A percentile compares a stretch with the other conserved stretches of the same genome.
Conservation (phyloP, 495 filamentous ascomycete species). For the Xylaria intraflava region DNA sequence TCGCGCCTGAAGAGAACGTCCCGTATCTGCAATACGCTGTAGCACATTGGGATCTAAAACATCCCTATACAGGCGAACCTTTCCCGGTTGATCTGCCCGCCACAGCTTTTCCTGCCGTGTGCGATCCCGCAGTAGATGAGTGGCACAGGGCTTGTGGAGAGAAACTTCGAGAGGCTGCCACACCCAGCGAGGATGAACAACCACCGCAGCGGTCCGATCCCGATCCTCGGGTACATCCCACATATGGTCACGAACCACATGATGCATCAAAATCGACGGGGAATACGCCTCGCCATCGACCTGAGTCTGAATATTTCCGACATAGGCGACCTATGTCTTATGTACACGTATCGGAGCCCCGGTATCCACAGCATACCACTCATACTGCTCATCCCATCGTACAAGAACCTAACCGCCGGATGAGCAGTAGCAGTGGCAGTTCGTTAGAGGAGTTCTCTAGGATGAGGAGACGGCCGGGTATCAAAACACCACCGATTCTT, state of each 20-base stretch:
- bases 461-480: constrained; percentile 24
- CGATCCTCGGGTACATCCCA: constrained; percentile 19
- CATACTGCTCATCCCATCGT: constrained; percentile 9
- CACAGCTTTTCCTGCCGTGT: constrained; percentile 63
- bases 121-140: constrained; percentile 68
- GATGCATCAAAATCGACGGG: constrained; percentile 6
- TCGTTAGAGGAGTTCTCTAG: constrained; percentile 21
- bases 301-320: constrained; percentile 27
- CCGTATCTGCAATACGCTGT: constrained; percentile 78
- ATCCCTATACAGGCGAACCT: constrained; percentile 60
- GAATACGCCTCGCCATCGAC: constrained; percentile 13
- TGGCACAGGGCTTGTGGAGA: constrained; percentile 75
- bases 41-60: constrained; percentile 61
- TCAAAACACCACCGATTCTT: constrained; percentile 14
- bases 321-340: constrained; percentile 23
- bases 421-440: constrained; percentile 16
- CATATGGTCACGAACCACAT: constrained; percentile 5
- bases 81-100: constrained; percentile 76
- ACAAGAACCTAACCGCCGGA: constrained; percentile 11
- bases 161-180: constrained; percentile 43
- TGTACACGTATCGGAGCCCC: constrained; percentile 22
- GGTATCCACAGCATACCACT: constrained; percentile 12
- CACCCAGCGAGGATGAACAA: constrained; percentile 26
- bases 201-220: constrained; percentile 14
- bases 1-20: constrained; percentile 83